Conservation (phyloP, 2,329 filamentous ascomycete genomes). For the Ophiostoma montium region DNA sequence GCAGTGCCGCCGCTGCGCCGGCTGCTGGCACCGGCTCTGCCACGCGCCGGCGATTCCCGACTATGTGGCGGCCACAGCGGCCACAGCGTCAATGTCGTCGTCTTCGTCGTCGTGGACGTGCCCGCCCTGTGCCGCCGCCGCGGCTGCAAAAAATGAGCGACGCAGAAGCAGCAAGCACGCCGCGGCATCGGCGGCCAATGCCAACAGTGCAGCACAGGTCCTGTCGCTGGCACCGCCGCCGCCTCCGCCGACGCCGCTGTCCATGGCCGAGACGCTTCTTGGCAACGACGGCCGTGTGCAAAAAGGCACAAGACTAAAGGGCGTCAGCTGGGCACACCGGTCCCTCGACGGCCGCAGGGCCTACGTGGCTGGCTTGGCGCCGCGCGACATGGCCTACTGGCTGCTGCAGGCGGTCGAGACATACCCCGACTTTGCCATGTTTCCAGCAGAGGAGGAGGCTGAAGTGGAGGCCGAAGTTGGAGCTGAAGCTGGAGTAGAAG, state of each 20-base stretch:
- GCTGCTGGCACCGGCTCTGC: slow-evolving; percentile 68
- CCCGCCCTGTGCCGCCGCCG: not conserved
- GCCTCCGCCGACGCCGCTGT: no score
- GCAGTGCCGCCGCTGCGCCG: slow-evolving; percentile 71
- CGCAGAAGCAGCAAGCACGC: no score
- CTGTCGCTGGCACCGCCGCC: no score
- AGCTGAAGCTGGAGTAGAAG: not conserved
- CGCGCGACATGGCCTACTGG: slow-evolving; percentile 47
- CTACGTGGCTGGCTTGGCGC: slow-evolving; percentile 39
- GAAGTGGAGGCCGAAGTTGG: slow-evolving; percentile 5
- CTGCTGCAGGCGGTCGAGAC: slow-evolving; percentile 46
- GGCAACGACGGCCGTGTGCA: not conserved
- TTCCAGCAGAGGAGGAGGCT: slow-evolving; percentile 24
- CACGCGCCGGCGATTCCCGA: slow-evolving; percentile 64
- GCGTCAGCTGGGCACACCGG: not conserved
- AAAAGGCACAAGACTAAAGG: not conserved
- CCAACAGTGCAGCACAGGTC: not conserved
- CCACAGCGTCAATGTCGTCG: no score
- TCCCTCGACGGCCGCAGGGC: not conserved
- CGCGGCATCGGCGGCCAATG: not conserved
- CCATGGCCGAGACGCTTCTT: not conserved
- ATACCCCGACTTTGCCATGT: slow-evolving; percentile 53
- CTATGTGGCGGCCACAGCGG: slow-evolving; percentile 28
- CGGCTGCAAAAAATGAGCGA: not conserved
- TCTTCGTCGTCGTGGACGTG: slow-evolving; percentile 48